Base-by-base conservation (phyloP, 2,329 filamentous ascomycete genomes). In the Colletotrichum paranaense region DNA sequence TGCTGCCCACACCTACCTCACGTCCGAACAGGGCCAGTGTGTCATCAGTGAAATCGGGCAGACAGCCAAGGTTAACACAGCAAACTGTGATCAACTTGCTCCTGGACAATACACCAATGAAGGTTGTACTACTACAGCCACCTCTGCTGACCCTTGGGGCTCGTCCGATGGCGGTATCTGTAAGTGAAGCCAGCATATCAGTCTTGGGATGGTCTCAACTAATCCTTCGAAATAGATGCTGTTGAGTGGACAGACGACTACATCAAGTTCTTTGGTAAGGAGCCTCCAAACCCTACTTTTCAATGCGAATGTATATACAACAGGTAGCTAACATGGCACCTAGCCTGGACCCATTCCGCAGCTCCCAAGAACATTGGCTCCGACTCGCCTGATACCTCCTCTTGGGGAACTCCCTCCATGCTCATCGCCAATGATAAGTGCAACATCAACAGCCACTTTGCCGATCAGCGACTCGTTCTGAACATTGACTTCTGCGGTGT, bases 401-500 rank as follows among this genome's bases (percentile, higher is more conserved):
- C 78, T 52, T 96, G 94, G 93, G 92, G 91, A 6, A 85, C 80
- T 4, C 93, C 94, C 0, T 80, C 87, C 3, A 90, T 92, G 14
- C 84, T 86, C 24, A 92, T 95, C 1, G 89, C 90, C 19, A 85
- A 84, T 62, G 75, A 77, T 68, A 78, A 77, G 52, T 97, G 94
- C 82, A 85, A 94, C 75, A 90, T 95, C 75, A 83, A 90, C 74
- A 80, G 80, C 2, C 86, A 89, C 77, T 93, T 97, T 81, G 84
- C 83, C 74, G 85, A 91, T 78, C 89, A 95, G 85, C 89, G 91
- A 77, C 89, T 97, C 73, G 90, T 95, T 67, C 88, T 95, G 77
- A 91, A 95, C 84, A 94, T 93, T 57, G 81, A 91, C 53, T 93
- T 95, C 81, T 96, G 94, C 80, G 94, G 93, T 24, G 89, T 91